These are phyloP conservation scores for Peniophora sp. DNA, from an alignment of 1,284 basidiomycete genomes.

Conservation along the genomic window DNA sequence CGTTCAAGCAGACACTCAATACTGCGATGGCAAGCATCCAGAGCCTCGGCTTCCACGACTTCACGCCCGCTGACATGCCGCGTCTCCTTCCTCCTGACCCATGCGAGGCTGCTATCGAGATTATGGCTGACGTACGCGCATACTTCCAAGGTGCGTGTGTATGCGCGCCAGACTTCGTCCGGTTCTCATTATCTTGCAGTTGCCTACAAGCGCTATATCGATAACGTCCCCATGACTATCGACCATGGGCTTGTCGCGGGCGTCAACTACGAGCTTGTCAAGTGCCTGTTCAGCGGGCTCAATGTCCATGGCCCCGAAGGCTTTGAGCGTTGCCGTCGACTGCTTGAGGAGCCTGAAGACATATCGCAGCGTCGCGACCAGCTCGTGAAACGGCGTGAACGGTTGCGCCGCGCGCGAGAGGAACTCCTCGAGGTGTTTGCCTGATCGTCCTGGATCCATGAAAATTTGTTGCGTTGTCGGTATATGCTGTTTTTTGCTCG, in stretches of 20 bases:
- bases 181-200: constrained; percentile 29
- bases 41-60: constrained; percentile 34
- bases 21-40: constrained; percentile 29
- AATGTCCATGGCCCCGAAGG: constrained; percentile 39
- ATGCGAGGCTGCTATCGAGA: constrained; percentile 46
- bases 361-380: constrained; percentile 41
- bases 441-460: background rate
- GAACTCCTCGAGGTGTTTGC: constrained; percentile 29
- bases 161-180: background rate
- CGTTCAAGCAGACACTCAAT: constrained; percentile 13
- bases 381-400: constrained; percentile 41
- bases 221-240: constrained; percentile 56
- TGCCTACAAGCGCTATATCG: constrained; percentile 60
- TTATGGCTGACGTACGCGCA: constrained; percentile 66
- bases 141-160: constrained; percentile 57
- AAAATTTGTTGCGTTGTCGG: background rate
- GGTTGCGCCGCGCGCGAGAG: constrained; percentile 41
- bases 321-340: constrained; percentile 37
- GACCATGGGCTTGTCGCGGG: constrained; percentile 52
- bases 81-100: constrained; percentile 47
- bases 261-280: constrained; percentile 30
- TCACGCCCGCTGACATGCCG: constrained; percentile 35
- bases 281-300: constrained; percentile 35
- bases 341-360: constrained; percentile 46
- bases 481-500: constrained; percentile 3